Base-by-base conservation (phyloP, 257 asterid genomes). In the Linderniella brevidens region DNA sequence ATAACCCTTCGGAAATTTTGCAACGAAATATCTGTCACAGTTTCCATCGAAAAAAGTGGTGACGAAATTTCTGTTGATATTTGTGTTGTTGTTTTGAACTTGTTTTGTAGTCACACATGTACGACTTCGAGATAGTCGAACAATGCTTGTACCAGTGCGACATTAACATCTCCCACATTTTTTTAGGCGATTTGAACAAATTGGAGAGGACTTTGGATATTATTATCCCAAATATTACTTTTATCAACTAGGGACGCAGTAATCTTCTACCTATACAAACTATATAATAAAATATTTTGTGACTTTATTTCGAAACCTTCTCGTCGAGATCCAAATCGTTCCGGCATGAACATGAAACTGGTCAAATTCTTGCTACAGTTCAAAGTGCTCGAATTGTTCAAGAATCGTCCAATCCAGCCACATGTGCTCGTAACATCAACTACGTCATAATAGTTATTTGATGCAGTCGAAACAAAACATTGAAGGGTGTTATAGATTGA, bases 381-480 rank as follows among this genome's bases (percentile, higher is more conserved):
- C 45, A 80, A 71, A 71, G 92, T 93, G 8, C 53, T 25, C 77
- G 92, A 37, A 74, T 88, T 39, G 65, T 88, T 55, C 83, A 83
- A 13, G 86, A 83, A 46, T 88, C 97, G 0, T 88, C 95, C 68
- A 83, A 88, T 55, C 97, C 97, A 15, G 95, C 90, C 19, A 87
- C 97, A 12, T 83, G 97, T 65, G 97, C 92, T 43, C 88, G 95
- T 58, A 95, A 88, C 62, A 95, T 88, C 37, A 86, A 83, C 72
- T 83, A 80, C 78, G 40, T 41, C 13, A 17, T 5, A 41, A 41
- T 41, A 10, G 59, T 54, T 49, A 46, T 40, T 58, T 54, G 59
- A 56, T 83, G 78, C 92, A 88, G 97, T 64, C 81, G 5, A 93
- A 74, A 58, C 50, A 70, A 63, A 73, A 70, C 57, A 65, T 83